Conservation (phyloP, 129 eudicot genomes). For the Ambrosia trifida region DNA sequence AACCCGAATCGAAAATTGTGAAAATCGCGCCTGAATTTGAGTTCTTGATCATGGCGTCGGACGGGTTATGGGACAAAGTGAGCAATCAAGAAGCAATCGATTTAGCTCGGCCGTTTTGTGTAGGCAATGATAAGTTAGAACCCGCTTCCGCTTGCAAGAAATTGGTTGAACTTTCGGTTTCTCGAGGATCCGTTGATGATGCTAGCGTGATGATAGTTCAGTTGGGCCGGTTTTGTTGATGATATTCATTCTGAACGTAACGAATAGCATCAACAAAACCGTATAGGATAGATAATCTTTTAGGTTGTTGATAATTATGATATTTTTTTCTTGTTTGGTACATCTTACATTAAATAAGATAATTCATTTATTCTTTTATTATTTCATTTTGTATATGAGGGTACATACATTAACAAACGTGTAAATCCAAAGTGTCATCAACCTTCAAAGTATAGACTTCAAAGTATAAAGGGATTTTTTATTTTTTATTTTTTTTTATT, state of each 20-base stretch:
- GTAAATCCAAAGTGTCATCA: too few species aligned
- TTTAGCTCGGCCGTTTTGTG: conserved; percentile 55
- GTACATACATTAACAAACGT: neutral
- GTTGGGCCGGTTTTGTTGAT: conserved; percentile 48
- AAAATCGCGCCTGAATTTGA: conserved; percentile 57
- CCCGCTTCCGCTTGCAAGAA: conserved; percentile 63
- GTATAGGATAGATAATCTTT: neutral
- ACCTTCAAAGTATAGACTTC: too few species aligned
- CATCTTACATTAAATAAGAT: neutral
- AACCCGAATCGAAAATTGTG: conserved; percentile 63
- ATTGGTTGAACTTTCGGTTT: conserved; percentile 57
- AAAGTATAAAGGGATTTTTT: too few species aligned
- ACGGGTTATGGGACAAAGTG: conserved; percentile 97
- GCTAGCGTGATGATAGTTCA: conserved; percentile 68
- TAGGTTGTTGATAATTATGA: neutral
- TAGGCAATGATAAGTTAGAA: conserved; percentile 39
- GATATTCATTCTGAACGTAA: neutral
- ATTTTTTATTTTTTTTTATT: too few species aligned
- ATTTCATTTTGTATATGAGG: neutral
- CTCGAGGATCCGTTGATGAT: conserved; percentile 84
- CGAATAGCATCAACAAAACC: conserved; percentile 15
- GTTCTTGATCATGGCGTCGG: conserved; percentile 91
- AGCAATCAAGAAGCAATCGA: conserved; percentile 90
- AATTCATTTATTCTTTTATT: conserved; percentile 24
- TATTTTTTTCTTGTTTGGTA: neutral